phyloP scores from a whole-genome alignment of 208 protist genomes.

The Phytomonas serpens region DNA sequence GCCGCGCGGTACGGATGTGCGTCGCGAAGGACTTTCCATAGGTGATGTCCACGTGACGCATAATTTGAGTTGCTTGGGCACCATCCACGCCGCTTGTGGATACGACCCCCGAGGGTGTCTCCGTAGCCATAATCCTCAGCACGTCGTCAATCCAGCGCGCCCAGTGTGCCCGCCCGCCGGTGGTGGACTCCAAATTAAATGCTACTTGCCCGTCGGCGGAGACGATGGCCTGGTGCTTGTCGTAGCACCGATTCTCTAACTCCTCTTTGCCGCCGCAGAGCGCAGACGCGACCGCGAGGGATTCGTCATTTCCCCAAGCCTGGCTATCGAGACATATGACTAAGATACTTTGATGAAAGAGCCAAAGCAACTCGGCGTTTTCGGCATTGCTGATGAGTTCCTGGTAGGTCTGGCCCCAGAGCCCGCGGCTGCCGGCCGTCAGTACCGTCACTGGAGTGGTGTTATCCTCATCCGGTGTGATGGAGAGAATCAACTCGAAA shows the following conservation, averaged over 20 bases:
- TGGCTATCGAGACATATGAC: conserved; percentile 73
- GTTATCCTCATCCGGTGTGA: conserved; percentile 76
- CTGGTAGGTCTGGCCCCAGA: conserved; percentile 74
- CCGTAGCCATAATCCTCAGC: conserved; percentile 17
- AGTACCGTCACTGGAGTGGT: conserved; percentile 74
- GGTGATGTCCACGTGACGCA: conserved; percentile 57
- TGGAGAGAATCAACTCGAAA: conserved; percentile 67
- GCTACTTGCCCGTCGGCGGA: conserved; percentile 73
- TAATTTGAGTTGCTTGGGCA: conserved; percentile 18
- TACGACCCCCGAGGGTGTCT: neutral
- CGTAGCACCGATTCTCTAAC: conserved; percentile 89
- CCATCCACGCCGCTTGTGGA: conserved; percentile 24
- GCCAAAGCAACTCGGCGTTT: conserved; percentile 56
- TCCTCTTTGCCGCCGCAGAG: conserved; percentile 70
- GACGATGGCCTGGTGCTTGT: conserved; percentile 90
- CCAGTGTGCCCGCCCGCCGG: conserved; percentile 78
- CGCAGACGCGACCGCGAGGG: conserved; percentile 9
- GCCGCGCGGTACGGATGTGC: conserved; percentile 68
- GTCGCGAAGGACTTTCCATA: conserved; percentile 77
- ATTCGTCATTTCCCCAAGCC: conserved; percentile 30
- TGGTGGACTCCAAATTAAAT: conserved; percentile 83
- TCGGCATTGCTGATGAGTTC: conserved; percentile 69
- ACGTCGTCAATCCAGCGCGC: conserved; percentile 71
- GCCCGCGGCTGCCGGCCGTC: conserved; percentile 60
- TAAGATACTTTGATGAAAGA: conserved; percentile 63